phyloP scores from a whole-genome alignment of 192 early-diverging fungal species.

The Gigaspora rosea region DNA sequence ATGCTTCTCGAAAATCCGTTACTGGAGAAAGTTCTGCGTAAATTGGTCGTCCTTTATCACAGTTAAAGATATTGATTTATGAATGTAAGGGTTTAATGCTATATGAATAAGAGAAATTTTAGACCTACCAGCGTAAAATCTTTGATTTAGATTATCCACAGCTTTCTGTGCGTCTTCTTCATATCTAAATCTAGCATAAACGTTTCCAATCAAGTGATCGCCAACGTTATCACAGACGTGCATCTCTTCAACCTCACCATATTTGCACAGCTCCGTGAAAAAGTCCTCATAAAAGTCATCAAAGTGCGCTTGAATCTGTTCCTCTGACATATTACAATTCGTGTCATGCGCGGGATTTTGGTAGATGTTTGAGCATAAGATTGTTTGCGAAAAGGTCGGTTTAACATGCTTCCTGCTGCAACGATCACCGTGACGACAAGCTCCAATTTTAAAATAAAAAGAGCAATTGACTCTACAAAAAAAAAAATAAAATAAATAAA shows the following conservation, averaged over 20 bases:
- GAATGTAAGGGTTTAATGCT: background rate
- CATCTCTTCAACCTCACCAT: constrained; percentile 96
- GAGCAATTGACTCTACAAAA: constrained; percentile 86
- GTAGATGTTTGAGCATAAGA: constrained; percentile 94
- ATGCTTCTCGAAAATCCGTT: constrained; percentile 96
- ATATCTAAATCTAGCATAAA: constrained; percentile 87
- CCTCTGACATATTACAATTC: constrained; percentile 62
- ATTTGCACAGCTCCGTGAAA: constrained; percentile 93
- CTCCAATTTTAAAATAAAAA: constrained; percentile 99
- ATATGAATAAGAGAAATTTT: background rate
- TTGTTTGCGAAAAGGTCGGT: constrained; percentile 93
- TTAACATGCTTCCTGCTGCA: constrained; percentile 97
- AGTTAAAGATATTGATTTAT: background rate
- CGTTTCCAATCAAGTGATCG: constrained; percentile 96
- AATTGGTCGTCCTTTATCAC: constrained; percentile 70
- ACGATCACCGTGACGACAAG: constrained; percentile 95
- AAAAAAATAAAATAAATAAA: background rate
- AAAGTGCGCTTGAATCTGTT: constrained; percentile 85
- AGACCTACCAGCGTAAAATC: constrained; percentile 83
- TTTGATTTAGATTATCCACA: constrained; percentile 87
- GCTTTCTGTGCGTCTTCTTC: constrained; percentile 95
- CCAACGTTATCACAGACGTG: constrained; percentile 98
- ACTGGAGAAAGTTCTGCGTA: constrained; percentile 98
- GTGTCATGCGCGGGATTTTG: constrained; percentile 83
- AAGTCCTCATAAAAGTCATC: constrained; percentile 97